Evolutionary conservation across 345 rosid genomes (phyloP).

Genomic region (Cardamine occulta): DNA sequence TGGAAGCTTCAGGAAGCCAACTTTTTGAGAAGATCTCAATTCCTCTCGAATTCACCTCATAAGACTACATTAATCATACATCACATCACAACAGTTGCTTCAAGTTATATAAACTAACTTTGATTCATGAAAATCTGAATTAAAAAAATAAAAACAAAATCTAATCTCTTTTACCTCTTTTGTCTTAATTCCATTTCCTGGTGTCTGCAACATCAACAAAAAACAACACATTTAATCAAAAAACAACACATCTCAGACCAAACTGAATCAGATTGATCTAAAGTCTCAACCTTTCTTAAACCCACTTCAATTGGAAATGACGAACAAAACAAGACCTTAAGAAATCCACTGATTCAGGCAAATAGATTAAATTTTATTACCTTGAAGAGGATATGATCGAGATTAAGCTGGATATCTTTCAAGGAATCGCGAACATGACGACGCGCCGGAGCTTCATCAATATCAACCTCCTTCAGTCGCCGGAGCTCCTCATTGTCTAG

Average conservation of each 20-base stretch:
- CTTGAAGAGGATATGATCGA: conserved; percentile 90
- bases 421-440: conserved; percentile 79
- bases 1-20: conserved; percentile 74
- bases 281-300: conserved; percentile 32
- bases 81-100: not conserved
- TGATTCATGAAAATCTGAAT: not conserved
- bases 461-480: conserved; percentile 58
- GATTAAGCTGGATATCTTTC: conserved; percentile 66
- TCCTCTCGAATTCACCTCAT: conserved; percentile 84
- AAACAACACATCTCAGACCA: not conserved
- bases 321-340: not conserved
- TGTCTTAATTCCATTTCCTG: conserved; percentile 64
- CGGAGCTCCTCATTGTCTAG: conserved; percentile 58
- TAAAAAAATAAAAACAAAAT: not conserved
- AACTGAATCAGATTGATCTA: conserved; percentile 9
- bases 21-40: conserved; percentile 80
- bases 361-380: conserved; percentile 36
- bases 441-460: conserved; percentile 80
- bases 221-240: not conserved
- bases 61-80: conserved; percentile 55
- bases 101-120: conserved; percentile 26
- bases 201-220: conserved; percentile 56
- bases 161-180: conserved; percentile 60
- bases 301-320: conserved; percentile 16
- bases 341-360: not conserved